Evolutionary conservation across 2,329 filamentous ascomycete species (phyloP).

Genomic region (Canariomyces notabilis): DNA sequence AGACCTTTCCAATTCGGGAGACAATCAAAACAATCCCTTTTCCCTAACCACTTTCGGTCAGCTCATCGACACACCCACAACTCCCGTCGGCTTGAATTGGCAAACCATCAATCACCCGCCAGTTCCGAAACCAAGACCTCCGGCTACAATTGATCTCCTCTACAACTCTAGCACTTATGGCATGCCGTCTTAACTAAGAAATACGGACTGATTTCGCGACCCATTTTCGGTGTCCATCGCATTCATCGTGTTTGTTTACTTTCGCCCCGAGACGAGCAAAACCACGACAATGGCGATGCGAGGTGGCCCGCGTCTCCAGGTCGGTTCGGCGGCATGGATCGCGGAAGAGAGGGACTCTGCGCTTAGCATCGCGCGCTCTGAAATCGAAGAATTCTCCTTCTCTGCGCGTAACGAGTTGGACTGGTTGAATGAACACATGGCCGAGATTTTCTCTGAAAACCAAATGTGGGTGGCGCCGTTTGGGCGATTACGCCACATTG

Average conservation of each 20-base stretch:
- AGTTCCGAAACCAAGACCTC: constrained; percentile 5
- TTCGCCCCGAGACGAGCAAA: constrained; percentile 2
- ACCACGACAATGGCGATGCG: constrained; percentile 39
- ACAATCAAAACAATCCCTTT: constrained; percentile 28
- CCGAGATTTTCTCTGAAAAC: constrained; percentile 81
- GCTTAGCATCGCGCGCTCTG: constrained; percentile 67
- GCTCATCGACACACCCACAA: constrained; percentile 20
- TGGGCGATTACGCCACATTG: not conserved
- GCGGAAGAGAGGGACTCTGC: constrained; percentile 76
- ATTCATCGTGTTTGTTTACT: constrained; percentile 13
- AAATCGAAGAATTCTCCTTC: constrained; percentile 89
- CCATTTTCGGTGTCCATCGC: constrained; percentile 4
- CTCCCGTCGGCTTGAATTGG: constrained; percentile 14
- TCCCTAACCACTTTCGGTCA: constrained; percentile 16
- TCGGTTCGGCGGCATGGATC: constrained; percentile 83
- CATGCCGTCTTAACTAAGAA: not conserved
- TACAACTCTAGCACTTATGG: not conserved
- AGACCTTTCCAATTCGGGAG: constrained; percentile 23
- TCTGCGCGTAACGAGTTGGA: constrained; percentile 91
- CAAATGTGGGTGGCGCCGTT: constrained; percentile 62
- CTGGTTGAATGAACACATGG: constrained; percentile 99
- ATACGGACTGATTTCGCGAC: not conserved
- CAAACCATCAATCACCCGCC: constrained; percentile 13
- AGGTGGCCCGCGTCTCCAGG: constrained; percentile 55
- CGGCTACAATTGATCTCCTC: not conserved